Evolutionary conservation across 192 early-diverging fungal genomes (phyloP).

Genomic region (Neocallimastix lanati): DNA sequence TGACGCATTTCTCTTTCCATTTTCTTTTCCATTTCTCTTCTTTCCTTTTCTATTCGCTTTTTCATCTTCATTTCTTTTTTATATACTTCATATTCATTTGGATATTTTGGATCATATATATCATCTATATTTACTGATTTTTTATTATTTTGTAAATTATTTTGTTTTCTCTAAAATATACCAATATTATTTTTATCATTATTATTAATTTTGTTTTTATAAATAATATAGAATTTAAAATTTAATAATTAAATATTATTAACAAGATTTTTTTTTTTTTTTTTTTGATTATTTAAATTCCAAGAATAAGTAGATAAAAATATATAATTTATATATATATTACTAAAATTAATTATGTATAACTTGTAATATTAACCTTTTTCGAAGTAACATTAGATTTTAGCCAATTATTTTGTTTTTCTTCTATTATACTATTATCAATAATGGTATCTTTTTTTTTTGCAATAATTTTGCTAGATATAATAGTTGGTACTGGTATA

Average conservation of each 20-base stretch:
- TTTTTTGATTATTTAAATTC: too few relatives aligned
- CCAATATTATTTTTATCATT: too few relatives aligned
- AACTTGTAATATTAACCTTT: not conserved
- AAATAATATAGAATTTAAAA: too few relatives aligned
- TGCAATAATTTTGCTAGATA: not conserved
- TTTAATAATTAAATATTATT: too few relatives aligned
- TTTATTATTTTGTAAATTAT: not conserved
- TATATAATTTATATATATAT: too few relatives aligned
- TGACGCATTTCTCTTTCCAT: not conserved
- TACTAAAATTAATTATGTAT: too few relatives aligned
- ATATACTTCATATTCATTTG: conserved; percentile 54
- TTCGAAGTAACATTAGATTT: not conserved
- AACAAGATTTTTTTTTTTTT: too few relatives aligned
- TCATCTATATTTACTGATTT: not conserved
- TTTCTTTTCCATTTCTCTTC: not conserved
- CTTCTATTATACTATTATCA: not conserved
- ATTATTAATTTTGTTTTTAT: too few relatives aligned
- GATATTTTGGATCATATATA: conserved; percentile 42
- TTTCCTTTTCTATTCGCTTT: conserved; percentile 5
- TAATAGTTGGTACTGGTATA: not conserved
- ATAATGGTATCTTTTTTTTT: not conserved
- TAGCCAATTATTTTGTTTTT: not conserved
- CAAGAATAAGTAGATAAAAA: too few relatives aligned
- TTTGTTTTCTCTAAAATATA: not conserved
- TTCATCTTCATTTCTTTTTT: conserved; percentile 26